phyloP scores from a whole-genome alignment of 2,329 filamentous ascomycete genomes.

The Scedosporium apiospermum region DNA sequence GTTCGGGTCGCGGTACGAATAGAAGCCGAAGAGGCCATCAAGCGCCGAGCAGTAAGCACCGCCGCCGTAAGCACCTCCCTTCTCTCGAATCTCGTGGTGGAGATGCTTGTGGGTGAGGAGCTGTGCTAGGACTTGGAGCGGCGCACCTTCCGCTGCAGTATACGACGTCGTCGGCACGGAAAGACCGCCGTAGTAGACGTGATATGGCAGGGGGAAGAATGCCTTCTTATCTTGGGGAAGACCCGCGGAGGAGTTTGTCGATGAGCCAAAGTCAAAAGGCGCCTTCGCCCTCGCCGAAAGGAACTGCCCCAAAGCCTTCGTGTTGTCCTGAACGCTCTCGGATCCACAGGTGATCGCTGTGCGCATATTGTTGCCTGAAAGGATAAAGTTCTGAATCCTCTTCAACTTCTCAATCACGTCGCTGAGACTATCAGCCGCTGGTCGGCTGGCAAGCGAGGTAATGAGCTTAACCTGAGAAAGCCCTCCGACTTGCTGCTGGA shows the following conservation, averaged over 20 bases:
- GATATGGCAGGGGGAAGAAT: slow-evolving; percentile 91
- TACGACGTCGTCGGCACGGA: slow-evolving; percentile 80
- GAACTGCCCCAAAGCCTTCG: slow-evolving; percentile 62
- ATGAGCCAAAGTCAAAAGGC: background rate
- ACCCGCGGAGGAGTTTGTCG: background rate
- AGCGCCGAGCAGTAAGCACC: slow-evolving; percentile 75
- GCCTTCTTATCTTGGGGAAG: slow-evolving; percentile 51
- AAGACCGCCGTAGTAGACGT: slow-evolving; percentile 88
- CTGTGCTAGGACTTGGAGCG: slow-evolving; percentile 81
- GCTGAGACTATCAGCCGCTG: slow-evolving; percentile 57
- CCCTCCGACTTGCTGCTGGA: slow-evolving; percentile 81
- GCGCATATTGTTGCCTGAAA: slow-evolving; percentile 61
- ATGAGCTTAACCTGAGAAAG: slow-evolving; percentile 82
- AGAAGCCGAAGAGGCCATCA: slow-evolving; percentile 85
- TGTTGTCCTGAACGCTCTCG: slow-evolving; percentile 62
- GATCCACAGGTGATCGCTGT: slow-evolving; percentile 77
- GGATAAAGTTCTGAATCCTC: slow-evolving; percentile 68
- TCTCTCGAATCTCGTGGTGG: slow-evolving; percentile 95
- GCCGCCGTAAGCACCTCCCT: slow-evolving; percentile 91
- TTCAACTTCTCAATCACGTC: slow-evolving; percentile 79
- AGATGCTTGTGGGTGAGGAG: slow-evolving; percentile 93
- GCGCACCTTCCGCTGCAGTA: slow-evolving; percentile 61
- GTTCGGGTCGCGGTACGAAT: slow-evolving; percentile 94
- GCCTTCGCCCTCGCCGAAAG: slow-evolving; percentile 27
- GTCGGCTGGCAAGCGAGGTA: slow-evolving; percentile 65